Percentiles rank a stretch among this genome's conserved stretches.
These are phyloP conservation scores for Podila horticola DNA, from an alignment of 192 early-diverging fungal genomes.

Conservation along the genomic window DNA sequence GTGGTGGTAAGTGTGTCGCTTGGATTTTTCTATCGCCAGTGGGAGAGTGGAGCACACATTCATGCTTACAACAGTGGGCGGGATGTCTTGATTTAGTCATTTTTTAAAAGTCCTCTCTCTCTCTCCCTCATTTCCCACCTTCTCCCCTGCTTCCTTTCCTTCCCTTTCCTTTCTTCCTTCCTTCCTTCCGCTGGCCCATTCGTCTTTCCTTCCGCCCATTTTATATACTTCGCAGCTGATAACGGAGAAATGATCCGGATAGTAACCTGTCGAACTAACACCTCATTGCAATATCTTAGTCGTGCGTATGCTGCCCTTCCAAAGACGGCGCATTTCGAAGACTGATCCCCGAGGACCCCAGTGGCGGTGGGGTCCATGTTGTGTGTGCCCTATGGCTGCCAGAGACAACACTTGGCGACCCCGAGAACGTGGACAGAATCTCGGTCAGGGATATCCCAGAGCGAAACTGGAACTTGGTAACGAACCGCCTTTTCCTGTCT, in stretches of 20 bases:
- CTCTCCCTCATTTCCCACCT: no score
- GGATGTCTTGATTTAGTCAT: no score
- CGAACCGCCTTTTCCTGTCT: no score
- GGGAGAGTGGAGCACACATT: neutral
- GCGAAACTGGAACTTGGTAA: conserved; percentile 61
- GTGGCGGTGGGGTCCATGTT: conserved; percentile 57
- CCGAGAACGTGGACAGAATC: conserved; percentile 46
- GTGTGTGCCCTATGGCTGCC: conserved; percentile 64
- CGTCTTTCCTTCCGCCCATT: no score
- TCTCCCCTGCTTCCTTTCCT: neutral
- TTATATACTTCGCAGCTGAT: no score
- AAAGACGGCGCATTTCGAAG: conserved; percentile 57
- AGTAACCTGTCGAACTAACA: no score
- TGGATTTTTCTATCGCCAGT: neutral
- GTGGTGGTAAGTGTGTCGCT: conserved; percentile 41
- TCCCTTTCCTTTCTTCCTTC: neutral
- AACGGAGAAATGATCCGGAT: no score
- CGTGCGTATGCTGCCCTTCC: conserved; percentile 53
- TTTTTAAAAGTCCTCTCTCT: no score
- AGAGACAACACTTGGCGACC: conserved; percentile 54
- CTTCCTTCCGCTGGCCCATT: neutral
- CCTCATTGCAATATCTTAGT: conserved; percentile 42
- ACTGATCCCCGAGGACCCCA: conserved; percentile 41
- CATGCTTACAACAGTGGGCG: neutral
- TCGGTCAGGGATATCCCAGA: conserved; percentile 54